These are phyloP conservation scores for Colletotrichum horii DNA, from an alignment of 2,329 filamentous ascomycete genomes.

Conservation along the genomic window DNA sequence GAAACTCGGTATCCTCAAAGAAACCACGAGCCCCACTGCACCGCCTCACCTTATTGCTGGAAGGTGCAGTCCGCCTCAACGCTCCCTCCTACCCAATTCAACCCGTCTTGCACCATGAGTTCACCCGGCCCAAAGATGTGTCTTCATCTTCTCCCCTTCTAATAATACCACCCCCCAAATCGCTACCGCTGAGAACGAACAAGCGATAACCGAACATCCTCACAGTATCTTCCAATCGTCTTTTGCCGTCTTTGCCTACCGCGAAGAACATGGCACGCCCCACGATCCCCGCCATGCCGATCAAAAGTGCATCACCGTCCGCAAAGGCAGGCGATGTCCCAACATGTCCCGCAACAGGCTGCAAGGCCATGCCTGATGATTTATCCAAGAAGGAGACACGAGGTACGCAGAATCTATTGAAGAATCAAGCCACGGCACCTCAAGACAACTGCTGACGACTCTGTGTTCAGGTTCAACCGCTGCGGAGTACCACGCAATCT, in stretches of 20 bases:
- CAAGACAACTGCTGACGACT: not conserved
- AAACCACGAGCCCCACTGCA: not conserved
- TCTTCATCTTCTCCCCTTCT: not conserved
- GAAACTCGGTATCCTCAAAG: not conserved
- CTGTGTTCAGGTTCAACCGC: not conserved
- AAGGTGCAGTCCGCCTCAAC: not conserved
- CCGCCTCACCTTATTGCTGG: not conserved
- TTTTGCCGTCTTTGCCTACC: not conserved
- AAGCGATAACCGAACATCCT: not conserved
- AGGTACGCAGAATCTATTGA: not conserved
- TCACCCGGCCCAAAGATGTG: not conserved
- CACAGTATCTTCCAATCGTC: not conserved
- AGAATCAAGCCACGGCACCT: not conserved
- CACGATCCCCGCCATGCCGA: not conserved
- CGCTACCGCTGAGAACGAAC: not conserved
- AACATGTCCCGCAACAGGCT: not conserved
- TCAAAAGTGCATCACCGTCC: not conserved
- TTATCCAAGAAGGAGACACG: not conserved
- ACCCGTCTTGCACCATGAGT: not conserved
- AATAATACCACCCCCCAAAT: not conserved
- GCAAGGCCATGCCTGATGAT: not conserved
- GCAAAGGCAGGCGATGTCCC: not conserved
- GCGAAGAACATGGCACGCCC: not conserved
- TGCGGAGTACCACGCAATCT: not conserved
- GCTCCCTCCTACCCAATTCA: not conserved